These are phyloP conservation scores for Sugiyamaella japonica DNA, from an alignment of 1,139 yeast species.

Conservation along the genomic window DNA sequence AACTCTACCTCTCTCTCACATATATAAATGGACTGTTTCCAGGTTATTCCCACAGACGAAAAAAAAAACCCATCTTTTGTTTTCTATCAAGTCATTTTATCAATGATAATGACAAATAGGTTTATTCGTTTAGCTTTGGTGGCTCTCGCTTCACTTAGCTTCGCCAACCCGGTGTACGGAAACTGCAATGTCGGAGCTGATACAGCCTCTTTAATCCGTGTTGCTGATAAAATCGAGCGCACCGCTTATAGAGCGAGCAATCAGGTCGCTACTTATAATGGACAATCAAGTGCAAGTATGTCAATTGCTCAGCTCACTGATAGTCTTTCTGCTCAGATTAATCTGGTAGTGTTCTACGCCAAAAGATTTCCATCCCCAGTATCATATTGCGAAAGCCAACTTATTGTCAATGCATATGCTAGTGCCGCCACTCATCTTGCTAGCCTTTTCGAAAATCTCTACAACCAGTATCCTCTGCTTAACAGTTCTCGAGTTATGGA, in stretches of 20 bases:
- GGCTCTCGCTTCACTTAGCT: not conserved
- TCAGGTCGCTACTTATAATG: not conserved
- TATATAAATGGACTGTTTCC: not conserved
- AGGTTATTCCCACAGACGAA: not conserved
- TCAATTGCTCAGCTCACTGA: not conserved
- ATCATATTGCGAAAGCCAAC: not conserved
- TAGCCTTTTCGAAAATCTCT: not conserved
- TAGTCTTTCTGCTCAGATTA: not conserved
- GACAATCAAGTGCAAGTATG: not conserved
- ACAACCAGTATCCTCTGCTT: not conserved
- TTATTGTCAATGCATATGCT: not conserved
- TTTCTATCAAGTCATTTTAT: not conserved
- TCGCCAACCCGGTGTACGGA: not conserved
- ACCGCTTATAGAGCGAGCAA: not conserved
- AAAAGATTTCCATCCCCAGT: not conserved
- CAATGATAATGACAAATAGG: not conserved
- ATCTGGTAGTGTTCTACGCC: not conserved
- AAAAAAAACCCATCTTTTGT: not conserved
- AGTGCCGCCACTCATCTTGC: not conserved
- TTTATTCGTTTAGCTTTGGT: not conserved
- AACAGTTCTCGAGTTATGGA: not conserved
- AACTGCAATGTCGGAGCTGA: not conserved
- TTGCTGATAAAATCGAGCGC: not conserved
- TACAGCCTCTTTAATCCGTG: not conserved
- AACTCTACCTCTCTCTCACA: not conserved